Base-by-base conservation (phyloP, 208 protist species). In the Leishmania turanica region DNA sequence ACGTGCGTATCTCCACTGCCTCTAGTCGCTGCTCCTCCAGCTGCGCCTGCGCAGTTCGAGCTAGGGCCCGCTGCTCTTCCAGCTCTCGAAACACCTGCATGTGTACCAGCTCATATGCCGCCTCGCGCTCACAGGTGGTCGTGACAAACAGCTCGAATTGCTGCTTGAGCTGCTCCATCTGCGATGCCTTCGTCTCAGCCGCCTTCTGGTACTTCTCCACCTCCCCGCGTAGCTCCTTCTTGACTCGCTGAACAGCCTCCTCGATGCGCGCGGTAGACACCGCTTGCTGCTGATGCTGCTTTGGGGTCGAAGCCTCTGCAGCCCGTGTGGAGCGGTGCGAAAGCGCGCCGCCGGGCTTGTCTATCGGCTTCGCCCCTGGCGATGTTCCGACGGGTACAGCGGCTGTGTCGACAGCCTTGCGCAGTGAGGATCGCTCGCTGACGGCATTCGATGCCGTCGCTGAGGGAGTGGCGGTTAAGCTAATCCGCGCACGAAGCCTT, bases 141-240 rank as follows among this genome's bases (percentile, higher is more conserved):
- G 82, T 88, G 34, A 94, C 90, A 78, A 96, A 96, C 7, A 85
- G 77, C 78, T 95, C 90, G 76, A 96, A 95, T 58, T 90, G 82
- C 21, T 84, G 74, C 62, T 87, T 93, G 19, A 94, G 75, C 24
- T 83, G 78, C 72, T 83, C 82, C 51, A 75, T 71, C 56, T 79
- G 64, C 7, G 73, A 60, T 37, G 77, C 64, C 62, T 92, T 85
- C 37, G 69, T 27, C 45, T 89, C 89, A 19, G 83, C 75, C 11
- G 42, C 77, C 62, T 78, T 68, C 11, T 73, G 82, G 34, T 58
- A 64, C 56, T 60, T 81, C 40, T 78, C 71, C 62, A 83, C 75
- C 74, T 89, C 80, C 5, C 45, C 73, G 3, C 64, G 81, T 31
- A 87, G 85, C 79, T 86, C 79, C 62, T 75, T 70, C 60, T 78